A percentile compares a stretch with the other conserved stretches of the same genome.
Evolutionary conservation across 768 basidiomycete genomes (phyloP).

Genomic region (Lentinus brumalis): DNA sequence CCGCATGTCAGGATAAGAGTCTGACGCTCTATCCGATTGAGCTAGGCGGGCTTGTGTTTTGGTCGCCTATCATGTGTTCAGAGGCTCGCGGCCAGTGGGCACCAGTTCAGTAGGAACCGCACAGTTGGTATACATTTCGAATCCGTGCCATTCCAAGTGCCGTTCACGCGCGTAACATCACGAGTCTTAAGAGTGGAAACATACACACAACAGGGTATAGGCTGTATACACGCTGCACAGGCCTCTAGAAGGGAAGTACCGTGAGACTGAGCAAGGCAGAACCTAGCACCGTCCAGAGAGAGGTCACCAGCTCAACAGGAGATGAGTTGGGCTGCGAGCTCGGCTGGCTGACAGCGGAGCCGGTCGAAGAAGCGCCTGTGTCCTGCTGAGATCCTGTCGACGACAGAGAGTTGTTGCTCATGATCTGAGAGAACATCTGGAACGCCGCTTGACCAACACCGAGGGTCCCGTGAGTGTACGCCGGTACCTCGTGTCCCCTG

Average conservation of each 20-base stretch:
- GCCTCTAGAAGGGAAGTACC: neutral
- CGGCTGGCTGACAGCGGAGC: neutral
- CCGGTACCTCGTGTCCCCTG: conserved; percentile 34
- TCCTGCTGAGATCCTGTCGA: conserved; percentile 2
- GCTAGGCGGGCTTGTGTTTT: conserved; percentile 51
- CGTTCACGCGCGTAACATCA: no score
- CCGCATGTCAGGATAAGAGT: conserved; percentile 41
- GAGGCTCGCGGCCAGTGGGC: no score
- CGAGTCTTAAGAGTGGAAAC: neutral
- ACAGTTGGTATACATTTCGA: no score
- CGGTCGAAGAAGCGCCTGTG: neutral
- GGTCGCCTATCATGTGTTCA: no score
- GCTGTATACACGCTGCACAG: neutral
- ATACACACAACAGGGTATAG: neutral
- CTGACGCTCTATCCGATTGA: conserved; percentile 72
- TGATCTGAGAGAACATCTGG: conserved; percentile 36
- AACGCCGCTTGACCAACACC: conserved; percentile 27
- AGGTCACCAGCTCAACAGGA: neutral
- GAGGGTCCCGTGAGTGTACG: conserved; percentile 28
- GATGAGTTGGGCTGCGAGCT: conserved; percentile 8
- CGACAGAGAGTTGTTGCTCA: conserved; percentile 27
- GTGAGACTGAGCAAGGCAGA: neutral
- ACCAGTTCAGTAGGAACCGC: no score
- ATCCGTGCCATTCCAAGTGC: no score
- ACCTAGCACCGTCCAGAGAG: conserved; percentile 5